Evolutionary conservation across 257 asterid species (phyloP).

Genomic region (Rehmannia glutinosa): DNA sequence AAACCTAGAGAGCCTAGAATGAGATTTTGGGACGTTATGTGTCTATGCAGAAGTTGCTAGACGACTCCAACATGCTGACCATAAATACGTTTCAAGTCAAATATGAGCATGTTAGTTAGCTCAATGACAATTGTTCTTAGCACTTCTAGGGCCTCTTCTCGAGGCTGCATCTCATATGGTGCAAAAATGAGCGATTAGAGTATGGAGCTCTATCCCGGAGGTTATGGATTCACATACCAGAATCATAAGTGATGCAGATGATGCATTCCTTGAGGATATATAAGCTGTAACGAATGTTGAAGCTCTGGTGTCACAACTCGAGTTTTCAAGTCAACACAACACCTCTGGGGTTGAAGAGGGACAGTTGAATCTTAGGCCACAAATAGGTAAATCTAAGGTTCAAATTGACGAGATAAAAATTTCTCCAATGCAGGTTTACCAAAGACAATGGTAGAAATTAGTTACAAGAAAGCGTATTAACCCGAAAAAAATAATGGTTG

Average conservation of each 20-base stretch:
- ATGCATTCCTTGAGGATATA: not conserved
- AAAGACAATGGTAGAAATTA: not conserved
- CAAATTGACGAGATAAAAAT: too few species aligned
- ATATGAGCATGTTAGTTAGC: not conserved
- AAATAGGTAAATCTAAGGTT: too few species aligned
- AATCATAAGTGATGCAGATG: not conserved
- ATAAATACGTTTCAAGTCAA: too few species aligned
- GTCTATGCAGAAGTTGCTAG: too few species aligned
- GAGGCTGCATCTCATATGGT: not conserved
- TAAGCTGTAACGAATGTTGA: not conserved
- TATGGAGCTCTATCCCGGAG: not conserved
- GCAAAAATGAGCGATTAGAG: not conserved
- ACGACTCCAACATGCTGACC: too few species aligned
- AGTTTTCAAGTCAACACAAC: too few species aligned
- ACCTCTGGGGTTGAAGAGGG: too few species aligned
- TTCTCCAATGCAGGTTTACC: not conserved
- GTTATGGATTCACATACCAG: not conserved
- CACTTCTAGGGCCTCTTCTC: not conserved
- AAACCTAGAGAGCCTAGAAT: too few species aligned
- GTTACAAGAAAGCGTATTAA: not conserved
- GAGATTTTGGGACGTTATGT: too few species aligned
- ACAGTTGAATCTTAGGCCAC: too few species aligned
- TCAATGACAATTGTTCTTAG: not conserved
- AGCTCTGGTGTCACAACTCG: not conserved
- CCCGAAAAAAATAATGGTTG: not conserved